Evolutionary conservation across 2,329 filamentous ascomycete genomes (phyloP), one percentile per base, ranked within the genome.

Genomic region (Fusarium scirpi): DNA sequence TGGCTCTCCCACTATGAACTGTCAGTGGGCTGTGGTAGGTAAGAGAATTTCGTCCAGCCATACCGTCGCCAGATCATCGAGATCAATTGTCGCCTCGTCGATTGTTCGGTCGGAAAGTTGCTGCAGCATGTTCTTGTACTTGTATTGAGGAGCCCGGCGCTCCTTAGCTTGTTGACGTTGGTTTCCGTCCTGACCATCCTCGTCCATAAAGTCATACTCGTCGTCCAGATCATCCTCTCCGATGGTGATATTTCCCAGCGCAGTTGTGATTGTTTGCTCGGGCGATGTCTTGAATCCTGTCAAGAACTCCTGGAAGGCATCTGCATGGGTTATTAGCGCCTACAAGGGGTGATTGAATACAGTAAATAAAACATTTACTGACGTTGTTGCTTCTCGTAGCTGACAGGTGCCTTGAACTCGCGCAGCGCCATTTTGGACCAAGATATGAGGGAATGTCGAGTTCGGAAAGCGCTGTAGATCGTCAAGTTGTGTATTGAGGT

Each of bases 201-300:
- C 92, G 78, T 97, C 93, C 90, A 97, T 94, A 78, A 97, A 93
- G 76, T 98, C 94, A 79, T 97, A 93, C 76, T 97, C 94, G 76
- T 97, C 94, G 80, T 91, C 94, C 44, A 93, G 86, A 74, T 92
- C 92, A 81, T 97, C 92, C 77, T 94, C 94, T 79, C 94, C 92
- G 70, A 99, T 92, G 77, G 92, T 92, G 76, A 99, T 89, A 72
- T 91, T 90, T 74, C 93, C 90, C 49, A 99, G 87, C 46, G 94
- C 94, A 78, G 94, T 91, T 41, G 93, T 90, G 72, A 97, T 90
- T 64, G 91, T 88, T 64, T 86, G 87, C 80, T 86, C 89, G 60
- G 84, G 92, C 77, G 86, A 90, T 58, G 91, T 91, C 84, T 99
- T 98, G 89, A 97, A 99, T 69, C 90, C 90, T 75, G 87, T 85